Base-by-base conservation (phyloP, 768 basidiomycete genomes). In the Psilocybe sp. region DNA sequence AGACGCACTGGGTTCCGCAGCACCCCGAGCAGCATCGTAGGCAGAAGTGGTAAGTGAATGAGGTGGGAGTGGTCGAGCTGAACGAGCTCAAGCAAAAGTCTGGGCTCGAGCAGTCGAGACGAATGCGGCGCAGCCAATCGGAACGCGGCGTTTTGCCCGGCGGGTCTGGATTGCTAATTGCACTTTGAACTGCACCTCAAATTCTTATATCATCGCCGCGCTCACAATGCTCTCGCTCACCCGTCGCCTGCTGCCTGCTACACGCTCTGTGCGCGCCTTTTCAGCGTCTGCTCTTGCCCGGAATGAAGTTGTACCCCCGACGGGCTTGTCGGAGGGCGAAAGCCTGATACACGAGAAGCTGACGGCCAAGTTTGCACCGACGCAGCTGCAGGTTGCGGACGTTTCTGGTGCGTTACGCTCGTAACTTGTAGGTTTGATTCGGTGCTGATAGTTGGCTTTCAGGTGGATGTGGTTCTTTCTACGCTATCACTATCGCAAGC, bases 401-500 rank as follows among this genome's bases (percentile, higher is more conserved):
- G 81, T 95, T n/a, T 98, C 95, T 20, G 96, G 96, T 94, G 18
- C 53, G 80, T 62, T n/a, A 41, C n/a, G 41, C 39, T 19, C 19
- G 15, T 28, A 36, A 19, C n/a, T 47, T n/a, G 42, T 18, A 15
- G 40, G 32, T 38, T 16, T 37, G 18, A n/a, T 3, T 36, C 2
- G 28, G 13, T 52, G n/a, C 34, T 44, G 33, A 41, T 35, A 15
- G 14, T 51, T 1, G 33, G 4, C 28, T 28, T 33, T 14, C 39
- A 97, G 96, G 94, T 47, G 97, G 97, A 18, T 98, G 97, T 64
- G 97, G 97, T n/a, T 79, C 85, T 4, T 99, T 98, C 69, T 99
- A 96, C 60, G 90, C 94, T 38, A 95, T 99, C 54, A 78, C 81
- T 11, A 89, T 99, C 54, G 80, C 88, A 4, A 93, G 91, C 51